Evolutionary conservation across 306 rosid genomes (phyloP).

Genomic region (Gastrolobium villosum): DNA sequence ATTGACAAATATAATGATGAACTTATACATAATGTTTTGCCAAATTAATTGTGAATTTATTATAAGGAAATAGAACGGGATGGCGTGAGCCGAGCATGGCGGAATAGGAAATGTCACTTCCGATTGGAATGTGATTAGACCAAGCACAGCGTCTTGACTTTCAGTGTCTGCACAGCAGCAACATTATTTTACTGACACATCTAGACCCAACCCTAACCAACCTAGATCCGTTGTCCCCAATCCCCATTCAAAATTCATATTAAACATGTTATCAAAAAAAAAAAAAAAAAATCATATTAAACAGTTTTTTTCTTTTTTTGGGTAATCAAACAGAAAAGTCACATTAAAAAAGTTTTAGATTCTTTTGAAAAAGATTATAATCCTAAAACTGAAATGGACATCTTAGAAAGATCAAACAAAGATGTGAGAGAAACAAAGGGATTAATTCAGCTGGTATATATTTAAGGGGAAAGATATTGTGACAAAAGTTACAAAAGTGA

Average conservation of each 20-base stretch:
- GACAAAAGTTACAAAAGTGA: too few relatives aligned
- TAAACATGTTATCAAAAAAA: too few relatives aligned
- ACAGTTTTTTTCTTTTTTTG: background rate
- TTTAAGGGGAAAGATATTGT: too few relatives aligned
- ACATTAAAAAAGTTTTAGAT: background rate
- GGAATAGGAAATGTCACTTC: constrained; percentile 47
- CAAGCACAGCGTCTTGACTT: constrained; percentile 35
- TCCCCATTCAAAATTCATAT: background rate
- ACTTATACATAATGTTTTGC: background rate
- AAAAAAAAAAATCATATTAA: background rate
- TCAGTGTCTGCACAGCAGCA: constrained; percentile 31
- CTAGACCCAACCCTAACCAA: constrained; percentile 6
- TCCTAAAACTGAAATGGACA: background rate
- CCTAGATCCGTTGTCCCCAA: background rate
- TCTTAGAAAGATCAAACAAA: background rate
- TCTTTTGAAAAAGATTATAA: background rate
- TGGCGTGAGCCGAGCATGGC: background rate
- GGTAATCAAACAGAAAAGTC: background rate
- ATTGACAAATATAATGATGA: too few relatives aligned
- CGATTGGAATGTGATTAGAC: constrained; percentile 43
- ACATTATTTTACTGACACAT: constrained; percentile 35
- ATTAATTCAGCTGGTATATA: too few relatives aligned
- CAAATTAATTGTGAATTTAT: background rate
- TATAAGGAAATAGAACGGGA: background rate
- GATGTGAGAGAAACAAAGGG: background rate